Evolutionary conservation across 108 stramenopile species (phyloP).

Genomic region (Fragilariopsis cylindrus): DNA sequence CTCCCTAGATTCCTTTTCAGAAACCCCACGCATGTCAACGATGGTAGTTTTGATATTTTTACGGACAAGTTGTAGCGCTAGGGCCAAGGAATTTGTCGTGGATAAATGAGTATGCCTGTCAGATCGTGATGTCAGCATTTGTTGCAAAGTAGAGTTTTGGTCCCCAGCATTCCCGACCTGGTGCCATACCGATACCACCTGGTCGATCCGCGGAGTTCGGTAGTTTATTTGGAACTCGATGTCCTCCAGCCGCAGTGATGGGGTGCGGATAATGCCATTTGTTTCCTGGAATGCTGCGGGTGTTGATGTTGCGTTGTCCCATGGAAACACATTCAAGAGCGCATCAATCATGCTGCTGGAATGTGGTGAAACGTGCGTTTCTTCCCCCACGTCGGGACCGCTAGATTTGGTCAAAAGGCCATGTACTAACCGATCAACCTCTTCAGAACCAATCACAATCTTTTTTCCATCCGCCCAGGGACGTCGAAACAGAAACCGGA

Average conservation of each 20-base stretch:
- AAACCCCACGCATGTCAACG: conserved; percentile 12
- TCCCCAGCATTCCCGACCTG: background rate
- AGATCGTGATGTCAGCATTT: background rate
- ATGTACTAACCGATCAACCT: too few species aligned
- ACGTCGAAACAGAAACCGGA: too few species aligned
- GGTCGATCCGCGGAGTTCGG: conserved; percentile 6
- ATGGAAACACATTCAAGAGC: background rate
- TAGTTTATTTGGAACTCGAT: conserved; percentile 5
- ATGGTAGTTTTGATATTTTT: conserved; percentile 9
- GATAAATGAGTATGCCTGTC: background rate
- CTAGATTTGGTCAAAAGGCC: too few species aligned
- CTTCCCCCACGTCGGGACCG: background rate
- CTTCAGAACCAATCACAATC: too few species aligned
- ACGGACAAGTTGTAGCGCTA: conserved; percentile 13
- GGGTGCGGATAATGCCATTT: background rate
- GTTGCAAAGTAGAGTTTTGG: background rate
- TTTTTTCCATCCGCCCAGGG: too few species aligned
- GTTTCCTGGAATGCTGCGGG: background rate
- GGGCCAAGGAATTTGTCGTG: conserved; percentile 3
- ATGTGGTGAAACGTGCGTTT: background rate
- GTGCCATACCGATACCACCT: background rate
- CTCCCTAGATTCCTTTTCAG: background rate
- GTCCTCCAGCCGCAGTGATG: conserved; percentile 5
- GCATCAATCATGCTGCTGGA: background rate
- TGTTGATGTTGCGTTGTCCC: background rate